Evolutionary conservation across 1,284 basidiomycete genomes (phyloP), one percentile per base, ranked within the genome.

Genomic region (Filobasidium uniguttulatum): DNA sequence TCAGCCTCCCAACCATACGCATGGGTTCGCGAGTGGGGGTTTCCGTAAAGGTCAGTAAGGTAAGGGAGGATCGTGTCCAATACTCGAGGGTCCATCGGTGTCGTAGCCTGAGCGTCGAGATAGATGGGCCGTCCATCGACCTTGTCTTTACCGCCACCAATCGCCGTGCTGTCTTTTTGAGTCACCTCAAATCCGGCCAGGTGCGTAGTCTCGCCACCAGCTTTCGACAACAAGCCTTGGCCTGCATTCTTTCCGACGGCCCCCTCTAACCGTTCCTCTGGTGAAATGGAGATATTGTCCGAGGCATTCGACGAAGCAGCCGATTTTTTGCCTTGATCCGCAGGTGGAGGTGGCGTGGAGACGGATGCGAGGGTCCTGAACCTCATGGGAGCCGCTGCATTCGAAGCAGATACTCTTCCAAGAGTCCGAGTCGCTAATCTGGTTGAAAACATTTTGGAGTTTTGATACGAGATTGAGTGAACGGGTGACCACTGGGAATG

Each of bases 1-100:
- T 98, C 94, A 5, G 93, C 88, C 70, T 99, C 94, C 94, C 94
- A 98, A 5, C 94, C 94, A 68, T 97, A 98, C 0, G 93, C 89
- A 68, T 98, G 94, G 26, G 94, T 98, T 53, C 91, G 80, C 63
- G 87, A 93, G 64, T 98, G 94, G 8, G 94, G 94, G 71, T 99
- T 99, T 6, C 94, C 94, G 63, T 85, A 98, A 68, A 91, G 88
- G 68, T 98, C 89, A 14, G 93, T 94, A 60, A 91, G 73, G 69
- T 80, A 96, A 0, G 94, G 94, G 48, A 99, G 74, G 93, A 98
- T 99, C 25, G 85, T 82, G 69, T 98, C 94, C 52, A 98, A 76
- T 4, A 98, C 94, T 53, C 94, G 82, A 26, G 94, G 94, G 67
- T 99, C 94, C 55, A 96, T 81, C 17, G 94, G 94, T 5, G 94